Conservation (phyloP, 768 basidiomycete species). For the Xerocomus brunneocitrinus region DNA sequence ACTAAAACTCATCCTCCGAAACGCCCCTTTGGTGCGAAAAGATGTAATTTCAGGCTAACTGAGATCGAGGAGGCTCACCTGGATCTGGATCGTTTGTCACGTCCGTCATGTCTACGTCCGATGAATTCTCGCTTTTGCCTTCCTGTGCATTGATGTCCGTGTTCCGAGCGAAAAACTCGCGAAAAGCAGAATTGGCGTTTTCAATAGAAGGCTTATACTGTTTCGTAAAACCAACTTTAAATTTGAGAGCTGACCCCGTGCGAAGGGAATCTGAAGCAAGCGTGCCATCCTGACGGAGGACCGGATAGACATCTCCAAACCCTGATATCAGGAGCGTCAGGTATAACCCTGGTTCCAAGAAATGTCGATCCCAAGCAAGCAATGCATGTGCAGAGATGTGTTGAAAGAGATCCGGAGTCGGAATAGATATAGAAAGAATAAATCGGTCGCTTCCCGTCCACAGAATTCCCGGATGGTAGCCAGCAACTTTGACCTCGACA, state of each 20-base stretch:
- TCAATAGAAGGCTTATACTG: not conserved
- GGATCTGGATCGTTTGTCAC: not conserved
- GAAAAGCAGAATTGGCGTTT: not conserved
- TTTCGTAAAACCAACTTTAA: not conserved
- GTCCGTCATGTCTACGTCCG: not conserved
- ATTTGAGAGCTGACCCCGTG: not conserved
- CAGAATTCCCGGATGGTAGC: not conserved
- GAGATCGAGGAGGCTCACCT: not conserved
- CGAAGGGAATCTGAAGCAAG: not conserved
- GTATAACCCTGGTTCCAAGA: constrained; percentile 53
- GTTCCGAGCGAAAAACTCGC: not conserved
- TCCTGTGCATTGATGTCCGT: not conserved
- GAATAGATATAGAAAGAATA: constrained; percentile 53
- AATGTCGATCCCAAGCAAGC: constrained; percentile 68
- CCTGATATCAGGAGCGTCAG: constrained; percentile 61
- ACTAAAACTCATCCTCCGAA: not conserved
- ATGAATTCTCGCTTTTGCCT: not conserved
- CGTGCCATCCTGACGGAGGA: not conserved
- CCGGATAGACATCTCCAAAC: not conserved
- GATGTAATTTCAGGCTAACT: not conserved
- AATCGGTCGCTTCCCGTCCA: constrained; percentile 31
- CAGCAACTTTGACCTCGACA: not conserved
- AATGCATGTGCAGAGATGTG: constrained; percentile 60
- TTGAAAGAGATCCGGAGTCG: constrained; percentile 46
- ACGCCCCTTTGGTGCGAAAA: not conserved